Evolutionary conservation across 257 asterid species (phyloP), one percentile per base, ranked within the genome.

Genomic region (Cynanchum wilfordii): DNA sequence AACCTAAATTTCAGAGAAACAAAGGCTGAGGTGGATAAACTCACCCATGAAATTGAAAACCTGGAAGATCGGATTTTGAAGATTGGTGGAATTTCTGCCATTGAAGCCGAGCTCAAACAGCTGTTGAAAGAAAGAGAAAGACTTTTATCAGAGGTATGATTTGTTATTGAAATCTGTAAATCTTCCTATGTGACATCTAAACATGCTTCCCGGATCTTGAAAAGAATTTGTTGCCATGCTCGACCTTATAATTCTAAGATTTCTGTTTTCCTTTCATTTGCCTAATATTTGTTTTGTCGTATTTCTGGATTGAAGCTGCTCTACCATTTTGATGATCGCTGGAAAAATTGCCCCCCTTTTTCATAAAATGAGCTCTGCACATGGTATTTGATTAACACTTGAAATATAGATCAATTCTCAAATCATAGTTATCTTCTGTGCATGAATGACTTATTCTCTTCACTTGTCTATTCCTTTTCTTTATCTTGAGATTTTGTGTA

Each of bases 61-160:
- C 86, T 90, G 81, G 98, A 92, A 86, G 92, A 81, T n/a, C 79
- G 73, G 58, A 75, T 89, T 50, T 66, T 83, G 83, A 87, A 79
- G 74, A 74, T 81, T 70, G 97, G 97, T 70, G 93, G 99, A 63
- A 62, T 86, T 70, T 81, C 96, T 72, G 81, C 88, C 74, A 78
- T 74, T 66, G 90, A 87, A 81, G 80, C 98, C 29, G 82, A 84
- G 87, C 86, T 77, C 78, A 82, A 62, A 58, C 90, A 87, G 82
- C 86, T 83, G 70, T 81, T 88, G 16, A 87, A 85, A 84, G 98
- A 87, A 82, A 85, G 95, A 51, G 98, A 95, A 82, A 78, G 88
- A 77, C 91, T 87, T 78, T 94, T 95, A 47, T 92, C 94, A 15
- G 97, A 92, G 96, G 99, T 95, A 83, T 60, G 82, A 72, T 68